Conservation (phyloP, 2,329 filamentous ascomycete genomes). For the Fonsecaea monophora region DNA sequence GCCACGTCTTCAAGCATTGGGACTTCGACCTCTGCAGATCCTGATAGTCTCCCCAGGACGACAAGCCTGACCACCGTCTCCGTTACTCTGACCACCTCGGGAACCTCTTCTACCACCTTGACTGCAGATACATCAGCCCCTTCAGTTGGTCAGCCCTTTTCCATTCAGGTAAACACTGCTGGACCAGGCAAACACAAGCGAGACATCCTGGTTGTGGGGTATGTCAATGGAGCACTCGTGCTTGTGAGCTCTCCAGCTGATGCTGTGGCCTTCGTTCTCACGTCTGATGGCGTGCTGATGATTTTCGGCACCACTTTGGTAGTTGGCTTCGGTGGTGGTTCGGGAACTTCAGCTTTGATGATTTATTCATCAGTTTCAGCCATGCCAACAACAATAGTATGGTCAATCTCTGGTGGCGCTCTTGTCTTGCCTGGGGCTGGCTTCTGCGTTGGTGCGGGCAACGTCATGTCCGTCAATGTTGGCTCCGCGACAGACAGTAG, state of each 20-base stretch:
- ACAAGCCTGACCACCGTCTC: conserved; percentile 11
- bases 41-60: conserved; percentile 8
- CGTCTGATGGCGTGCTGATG: conserved; percentile 20
- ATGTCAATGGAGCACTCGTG: conserved; percentile 11
- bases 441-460: conserved; percentile 16
- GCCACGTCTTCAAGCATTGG: background rate
- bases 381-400: conserved; percentile 18
- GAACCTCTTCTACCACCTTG: conserved; percentile 9
- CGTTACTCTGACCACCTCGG: background rate
- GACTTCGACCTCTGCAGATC: conserved; percentile 2
- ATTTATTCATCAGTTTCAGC: conserved; percentile 18
- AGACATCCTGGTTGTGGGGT: conserved; percentile 16
- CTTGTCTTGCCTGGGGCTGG: conserved; percentile 19
- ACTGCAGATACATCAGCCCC: conserved; percentile 17
- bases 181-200: conserved; percentile 12
- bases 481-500: conserved; percentile 12
- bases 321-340: conserved; percentile 12
- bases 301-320: conserved; percentile 17
- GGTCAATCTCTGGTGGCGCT: conserved; percentile 15
- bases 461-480: conserved; percentile 17
- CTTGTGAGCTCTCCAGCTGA: conserved; percentile 10
- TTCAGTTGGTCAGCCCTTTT: conserved; percentile 16
- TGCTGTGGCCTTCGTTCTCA: conserved; percentile 15
- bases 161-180: background rate
- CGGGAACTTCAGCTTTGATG: conserved; percentile 12